Conservation (phyloP, 2,329 filamentous ascomycete genomes). For the Fusarium tupiense region DNA sequence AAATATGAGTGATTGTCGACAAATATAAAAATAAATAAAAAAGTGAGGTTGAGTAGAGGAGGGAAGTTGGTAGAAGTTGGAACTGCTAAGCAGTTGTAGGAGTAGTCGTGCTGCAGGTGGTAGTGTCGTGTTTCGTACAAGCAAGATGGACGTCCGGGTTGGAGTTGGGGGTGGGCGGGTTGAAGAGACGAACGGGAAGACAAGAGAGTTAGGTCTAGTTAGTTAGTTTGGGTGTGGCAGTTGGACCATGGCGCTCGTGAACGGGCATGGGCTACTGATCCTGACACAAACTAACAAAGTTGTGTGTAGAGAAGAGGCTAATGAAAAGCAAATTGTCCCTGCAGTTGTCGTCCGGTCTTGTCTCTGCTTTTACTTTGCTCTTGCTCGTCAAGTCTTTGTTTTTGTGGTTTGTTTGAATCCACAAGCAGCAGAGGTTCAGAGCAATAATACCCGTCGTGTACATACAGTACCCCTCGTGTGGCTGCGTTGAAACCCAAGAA, state of each 20-base stretch:
- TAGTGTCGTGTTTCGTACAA: constrained; percentile 32
- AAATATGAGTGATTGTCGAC: constrained; percentile 1
- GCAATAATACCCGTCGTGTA: not conserved
- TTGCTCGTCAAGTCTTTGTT: constrained; percentile 5
- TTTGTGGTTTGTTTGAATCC: constrained; percentile 20
- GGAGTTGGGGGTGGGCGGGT: constrained; percentile 25
- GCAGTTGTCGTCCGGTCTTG: constrained; percentile 1
- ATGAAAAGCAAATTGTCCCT: constrained; percentile 24
- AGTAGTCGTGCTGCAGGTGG: constrained; percentile 19
- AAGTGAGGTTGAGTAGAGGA: constrained; percentile 6
- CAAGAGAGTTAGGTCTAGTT: constrained; percentile 12
- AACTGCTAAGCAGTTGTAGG: constrained; percentile 27
- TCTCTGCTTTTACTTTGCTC: constrained; percentile 3
- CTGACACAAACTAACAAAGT: constrained; percentile 31
- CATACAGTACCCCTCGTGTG: constrained; percentile 38
- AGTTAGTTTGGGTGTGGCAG: constrained; percentile 29
- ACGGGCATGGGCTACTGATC: constrained; percentile 16
- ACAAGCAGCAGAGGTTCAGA: constrained; percentile 1
- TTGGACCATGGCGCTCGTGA: constrained; percentile 42
- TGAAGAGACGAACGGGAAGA: constrained; percentile 33
- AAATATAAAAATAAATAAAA: not conserved
- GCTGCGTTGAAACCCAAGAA: constrained; percentile 37
- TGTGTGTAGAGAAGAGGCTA: constrained; percentile 11
- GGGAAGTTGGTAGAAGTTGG: constrained; percentile 21
- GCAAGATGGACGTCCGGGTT: constrained; percentile 28